A percentile compares a stretch with the other conserved stretches of the same genome.
Evolutionary conservation across 1,284 basidiomycete species (phyloP).

Genomic region (Ustanciosporium gigantosporum): DNA sequence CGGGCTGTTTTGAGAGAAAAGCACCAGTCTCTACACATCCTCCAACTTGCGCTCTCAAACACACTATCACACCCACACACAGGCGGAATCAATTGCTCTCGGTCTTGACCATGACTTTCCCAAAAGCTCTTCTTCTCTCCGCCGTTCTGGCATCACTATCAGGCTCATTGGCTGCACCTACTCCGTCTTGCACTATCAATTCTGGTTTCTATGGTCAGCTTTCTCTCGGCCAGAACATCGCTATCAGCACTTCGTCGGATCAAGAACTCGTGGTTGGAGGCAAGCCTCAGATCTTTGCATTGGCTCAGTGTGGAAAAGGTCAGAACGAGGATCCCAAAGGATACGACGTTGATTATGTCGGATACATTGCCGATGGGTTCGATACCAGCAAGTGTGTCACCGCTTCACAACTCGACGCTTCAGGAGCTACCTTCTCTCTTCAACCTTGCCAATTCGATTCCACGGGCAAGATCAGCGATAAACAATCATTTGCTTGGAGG

Average conservation of each 20-base stretch:
- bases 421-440: slow-evolving; percentile 7
- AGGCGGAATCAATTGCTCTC: no score
- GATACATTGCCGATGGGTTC: slow-evolving; percentile 6
- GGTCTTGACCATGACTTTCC: no score
- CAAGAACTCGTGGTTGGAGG: slow-evolving; percentile 16
- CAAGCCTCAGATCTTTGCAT: slow-evolving; percentile 6
- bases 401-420: slow-evolving; percentile 8
- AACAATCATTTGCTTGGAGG: slow-evolving; percentile 14
- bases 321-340: not conserved
- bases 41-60: no score
- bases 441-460: slow-evolving; percentile 14
- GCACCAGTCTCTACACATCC: no score
- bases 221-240: not conserved
- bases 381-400: slow-evolving; percentile 14
- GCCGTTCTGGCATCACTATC: no score
- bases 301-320: slow-evolving; percentile 3
- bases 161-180: no score
- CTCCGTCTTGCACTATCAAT: not conserved
- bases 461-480: slow-evolving; percentile 4
- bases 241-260: not conserved
- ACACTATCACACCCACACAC: no score
- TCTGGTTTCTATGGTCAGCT: not conserved
- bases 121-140: no score
- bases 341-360: slow-evolving; percentile 2
- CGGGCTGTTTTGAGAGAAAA: no score